phyloP scores from a whole-genome alignment of 192 early-diverging fungal species.

The Entophlyctis luteolus region DNA sequence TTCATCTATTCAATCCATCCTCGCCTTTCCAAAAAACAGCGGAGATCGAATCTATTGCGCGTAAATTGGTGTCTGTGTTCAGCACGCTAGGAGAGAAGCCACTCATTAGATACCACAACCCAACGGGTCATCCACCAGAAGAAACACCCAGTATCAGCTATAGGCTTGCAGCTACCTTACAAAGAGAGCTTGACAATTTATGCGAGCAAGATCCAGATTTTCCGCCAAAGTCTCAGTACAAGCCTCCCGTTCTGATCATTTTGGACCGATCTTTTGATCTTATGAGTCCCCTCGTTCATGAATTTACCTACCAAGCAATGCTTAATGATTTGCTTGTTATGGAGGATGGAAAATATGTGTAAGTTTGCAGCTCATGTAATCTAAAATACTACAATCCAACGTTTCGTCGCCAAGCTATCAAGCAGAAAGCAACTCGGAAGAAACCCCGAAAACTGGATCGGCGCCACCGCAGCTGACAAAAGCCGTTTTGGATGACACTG shows the following conservation, averaged over 20 bases:
- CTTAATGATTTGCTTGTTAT: conserved; percentile 78
- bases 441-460: neutral
- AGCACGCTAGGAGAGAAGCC: conserved; percentile 45
- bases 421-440: conserved; percentile 8
- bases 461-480: conserved; percentile 5
- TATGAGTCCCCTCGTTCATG: conserved; percentile 87
- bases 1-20: conserved; percentile 30
- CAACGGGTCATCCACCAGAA: conserved; percentile 54
- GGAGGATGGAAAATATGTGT: conserved; percentile 39
- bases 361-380: neutral
- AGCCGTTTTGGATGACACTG: conserved; percentile 67
- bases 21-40: neutral
- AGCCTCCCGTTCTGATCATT: conserved; percentile 78
- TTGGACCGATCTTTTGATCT: conserved; percentile 89
- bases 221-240: conserved; percentile 34
- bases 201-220: conserved; percentile 63
- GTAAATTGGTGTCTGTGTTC: conserved; percentile 44
- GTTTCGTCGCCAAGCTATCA: conserved; percentile 22
- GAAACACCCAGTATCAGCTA: conserved; percentile 28
- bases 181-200: conserved; percentile 80
- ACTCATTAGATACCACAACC: conserved; percentile 79
- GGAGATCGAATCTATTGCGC: conserved; percentile 33
- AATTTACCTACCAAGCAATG: conserved; percentile 99
- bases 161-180: conserved; percentile 47
- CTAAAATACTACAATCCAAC: neutral